Percentiles rank a stretch among this genome's conserved stretches.
Conservation (phyloP, 805 yeast species). For the Clavispora phyllophila region DNA sequence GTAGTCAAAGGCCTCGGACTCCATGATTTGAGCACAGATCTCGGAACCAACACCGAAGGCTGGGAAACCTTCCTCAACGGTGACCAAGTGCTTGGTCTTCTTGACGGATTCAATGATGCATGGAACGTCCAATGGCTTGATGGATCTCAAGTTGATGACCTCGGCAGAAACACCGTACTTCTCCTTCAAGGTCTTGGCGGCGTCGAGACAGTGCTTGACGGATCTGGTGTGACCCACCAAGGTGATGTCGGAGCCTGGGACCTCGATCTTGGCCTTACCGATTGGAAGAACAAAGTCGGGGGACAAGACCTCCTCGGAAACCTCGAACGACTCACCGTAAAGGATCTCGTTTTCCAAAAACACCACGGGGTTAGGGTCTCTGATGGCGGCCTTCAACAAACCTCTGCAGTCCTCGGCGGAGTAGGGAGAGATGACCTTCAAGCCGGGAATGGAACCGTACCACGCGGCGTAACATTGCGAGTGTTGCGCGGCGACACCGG, state of each 20-base stretch:
- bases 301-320: constrained; percentile 82
- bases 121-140: constrained; percentile 92
- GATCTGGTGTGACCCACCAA: constrained; percentile 90
- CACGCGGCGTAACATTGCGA: constrained; percentile 97
- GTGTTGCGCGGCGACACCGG: constrained; percentile 99
- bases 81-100: constrained; percentile 93
- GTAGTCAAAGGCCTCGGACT: constrained; percentile 96
- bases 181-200: constrained; percentile 82
- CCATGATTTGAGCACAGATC: constrained; percentile 96
- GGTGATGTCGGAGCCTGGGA: constrained; percentile 86
- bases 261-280: constrained; percentile 93
- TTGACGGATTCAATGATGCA: constrained; percentile 82
- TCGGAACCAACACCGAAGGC: constrained; percentile 98
- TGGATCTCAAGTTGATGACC: constrained; percentile 91
- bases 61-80: constrained; percentile 98
- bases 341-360: constrained; percentile 93
- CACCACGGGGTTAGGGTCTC: constrained; percentile 98
- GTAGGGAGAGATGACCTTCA: constrained; percentile 94
- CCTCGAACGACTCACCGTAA: constrained; percentile 87
- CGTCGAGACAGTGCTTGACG: constrained; percentile 78
- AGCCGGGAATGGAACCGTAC: constrained; percentile 98
- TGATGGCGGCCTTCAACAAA: constrained; percentile 88
- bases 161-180: constrained; percentile 87
- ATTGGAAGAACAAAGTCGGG: constrained; percentile 89
- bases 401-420: constrained; percentile 96